Evolutionary conservation across 2,329 filamentous ascomycete species (phyloP).

Genomic region (Fusarium subtropicale): DNA sequence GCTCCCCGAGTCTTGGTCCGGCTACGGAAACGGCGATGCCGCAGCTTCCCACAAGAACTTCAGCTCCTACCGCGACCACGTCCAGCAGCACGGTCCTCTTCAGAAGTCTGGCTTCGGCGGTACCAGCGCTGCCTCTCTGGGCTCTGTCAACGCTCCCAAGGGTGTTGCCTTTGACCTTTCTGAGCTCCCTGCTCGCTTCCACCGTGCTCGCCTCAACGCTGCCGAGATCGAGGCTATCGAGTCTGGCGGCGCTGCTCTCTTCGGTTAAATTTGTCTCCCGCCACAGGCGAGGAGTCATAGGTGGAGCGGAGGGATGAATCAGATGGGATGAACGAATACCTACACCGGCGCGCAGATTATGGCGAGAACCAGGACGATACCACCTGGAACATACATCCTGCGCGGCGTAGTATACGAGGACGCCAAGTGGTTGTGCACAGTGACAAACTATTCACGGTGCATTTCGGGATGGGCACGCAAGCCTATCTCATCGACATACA

Average conservation of each 20-base stretch:
- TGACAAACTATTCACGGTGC: conserved; percentile 23
- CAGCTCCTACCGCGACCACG: conserved; percentile 81
- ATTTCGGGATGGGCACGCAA: conserved; percentile 24
- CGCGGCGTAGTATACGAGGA: conserved; percentile 37
- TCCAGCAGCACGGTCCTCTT: conserved; percentile 81
- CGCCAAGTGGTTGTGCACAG: conserved; percentile 30
- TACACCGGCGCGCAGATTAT: conserved; percentile 32
- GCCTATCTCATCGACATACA: conserved; percentile 18
- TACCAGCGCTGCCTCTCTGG: conserved; percentile 75
- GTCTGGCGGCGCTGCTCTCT: conserved; percentile 81
- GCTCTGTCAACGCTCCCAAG: conserved; percentile 74
- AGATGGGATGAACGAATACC: conserved; percentile 39
- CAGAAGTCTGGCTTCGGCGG: conserved; percentile 71
- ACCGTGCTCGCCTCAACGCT: conserved; percentile 76
- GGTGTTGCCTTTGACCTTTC: conserved; percentile 90
- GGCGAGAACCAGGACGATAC: conserved; percentile 25
- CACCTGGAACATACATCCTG: conserved; percentile 36
- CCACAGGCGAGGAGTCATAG: conserved; percentile 34
- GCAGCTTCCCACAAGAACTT: conserved; percentile 69
- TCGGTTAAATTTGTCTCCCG: conserved; percentile 54
- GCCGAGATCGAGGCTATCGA: conserved; percentile 96
- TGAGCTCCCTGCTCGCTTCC: conserved; percentile 88
- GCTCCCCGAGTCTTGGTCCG: conserved; percentile 67
- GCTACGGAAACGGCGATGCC: conserved; percentile 48
- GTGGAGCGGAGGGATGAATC: conserved; percentile 38